Base-by-base conservation (phyloP, 2,329 filamentous ascomycete genomes). In the Dissoconium aciculare region DNA sequence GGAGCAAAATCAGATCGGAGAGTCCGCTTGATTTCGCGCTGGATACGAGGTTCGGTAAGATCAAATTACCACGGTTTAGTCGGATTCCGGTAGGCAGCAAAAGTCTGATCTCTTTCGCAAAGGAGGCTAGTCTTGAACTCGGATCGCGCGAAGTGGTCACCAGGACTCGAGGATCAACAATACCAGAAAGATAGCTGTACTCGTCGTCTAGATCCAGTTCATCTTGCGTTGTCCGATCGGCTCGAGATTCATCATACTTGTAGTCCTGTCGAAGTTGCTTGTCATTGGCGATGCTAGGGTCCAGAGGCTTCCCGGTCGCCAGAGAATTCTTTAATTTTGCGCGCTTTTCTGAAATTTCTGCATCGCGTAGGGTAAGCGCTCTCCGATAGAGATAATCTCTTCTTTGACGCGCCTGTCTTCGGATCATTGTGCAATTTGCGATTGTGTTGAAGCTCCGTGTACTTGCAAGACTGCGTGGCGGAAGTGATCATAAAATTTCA, bases 141-240 rank as follows among this genome's bases (percentile, higher is more conserved):
- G 89, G 87, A 43, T 87, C 79, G 50, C 89, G 72, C 27, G 80
- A 89, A 3, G 89, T 98, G 14, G 87, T 92, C 30, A 94, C 81
- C 5, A 95, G 69, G 3, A 92, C 75, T 31, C 85, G 69, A 5
- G 87, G 84, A 44, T 95, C 89, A 21, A 89, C 72, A 23, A 95
- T 73, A 17, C 89, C 89, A n/a, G 80, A 89, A 1, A 94, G 70
- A 43, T 85, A 74, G 14, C 78, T 73, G 54, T 94, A 95, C 59
- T 95, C 87, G 49, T 92, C 82, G 51, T 91, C 82, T 12, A 91
- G 59, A 33, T 81, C 77, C 11, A 83, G 58, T 52, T 77, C 67
- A 34, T 83, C 76, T 34, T 81, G 68, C 11, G 64, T 62, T 3
- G 66, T 73, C 32, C 74, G 60, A 45, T 84, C 78, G 13, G 69